phyloP scores from a whole-genome alignment of 495 filamentous ascomycete genomes.

The Penicillium canariense region DNA sequence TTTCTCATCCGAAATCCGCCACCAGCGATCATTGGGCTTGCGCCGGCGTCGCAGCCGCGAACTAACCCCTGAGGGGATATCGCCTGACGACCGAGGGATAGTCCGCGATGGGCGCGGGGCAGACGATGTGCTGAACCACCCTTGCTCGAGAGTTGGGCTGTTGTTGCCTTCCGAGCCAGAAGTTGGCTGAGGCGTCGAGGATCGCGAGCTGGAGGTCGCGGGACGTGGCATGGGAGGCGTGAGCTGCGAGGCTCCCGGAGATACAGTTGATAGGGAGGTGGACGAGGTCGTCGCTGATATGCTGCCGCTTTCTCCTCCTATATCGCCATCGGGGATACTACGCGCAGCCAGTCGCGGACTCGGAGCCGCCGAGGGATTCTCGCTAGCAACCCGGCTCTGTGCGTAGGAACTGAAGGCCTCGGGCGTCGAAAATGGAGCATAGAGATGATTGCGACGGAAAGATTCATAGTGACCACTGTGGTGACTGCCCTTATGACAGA shows the following conservation, averaged over 20 bases:
- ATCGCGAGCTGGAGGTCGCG: slow-evolving; percentile 37
- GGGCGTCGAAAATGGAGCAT: slow-evolving; percentile 76
- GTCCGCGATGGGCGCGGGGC: slow-evolving; percentile 25
- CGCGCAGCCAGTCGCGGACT: slow-evolving; percentile 41
- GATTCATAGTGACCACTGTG: slow-evolving; percentile 97
- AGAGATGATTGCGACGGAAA: slow-evolving; percentile 82
- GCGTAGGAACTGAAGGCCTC: slow-evolving; percentile 69
- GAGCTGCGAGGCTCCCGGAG: slow-evolving; percentile 23
- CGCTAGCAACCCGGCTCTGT: slow-evolving; percentile 55
- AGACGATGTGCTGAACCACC: slow-evolving; percentile 31
- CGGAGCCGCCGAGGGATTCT: slow-evolving; percentile 42
- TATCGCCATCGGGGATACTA: slow-evolving; percentile 28
- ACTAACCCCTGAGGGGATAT: slow-evolving; percentile 18
- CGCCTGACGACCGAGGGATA: slow-evolving; percentile 26
- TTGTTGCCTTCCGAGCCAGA: slow-evolving; percentile 29
- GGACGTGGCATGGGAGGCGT: slow-evolving; percentile 37
- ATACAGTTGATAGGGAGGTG: slow-evolving; percentile 41
- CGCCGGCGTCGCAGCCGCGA: slow-evolving; percentile 53
- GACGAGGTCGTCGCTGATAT: slow-evolving; percentile 41
- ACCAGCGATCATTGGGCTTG: slow-evolving; percentile 76
- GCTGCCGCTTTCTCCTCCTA: slow-evolving; percentile 21
- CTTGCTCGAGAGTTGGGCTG: slow-evolving; percentile 28
- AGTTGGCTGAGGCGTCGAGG: slow-evolving; percentile 27
- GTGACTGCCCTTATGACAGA: slow-evolving; percentile 94
- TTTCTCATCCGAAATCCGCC: slow-evolving; percentile 97